phyloP scores from a whole-genome alignment of 192 early-diverging fungal genomes.

The Phycomyces blakesleeanus region DNA sequence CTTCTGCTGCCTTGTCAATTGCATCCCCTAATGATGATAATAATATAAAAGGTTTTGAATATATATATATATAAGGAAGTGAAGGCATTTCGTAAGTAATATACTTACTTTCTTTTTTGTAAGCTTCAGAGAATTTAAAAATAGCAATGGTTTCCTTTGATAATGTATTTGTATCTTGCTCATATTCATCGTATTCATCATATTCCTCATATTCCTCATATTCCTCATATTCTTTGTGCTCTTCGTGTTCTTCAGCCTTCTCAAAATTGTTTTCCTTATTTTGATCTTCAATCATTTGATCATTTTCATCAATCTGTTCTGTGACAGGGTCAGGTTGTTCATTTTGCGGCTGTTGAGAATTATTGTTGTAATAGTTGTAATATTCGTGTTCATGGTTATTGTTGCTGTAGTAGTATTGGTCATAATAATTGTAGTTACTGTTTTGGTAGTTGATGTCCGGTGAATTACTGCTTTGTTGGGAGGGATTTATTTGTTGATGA shows the following conservation, averaged over 20 bases:
- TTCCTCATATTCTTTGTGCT: not conserved
- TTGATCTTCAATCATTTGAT: too few species aligned
- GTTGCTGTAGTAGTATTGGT: not conserved
- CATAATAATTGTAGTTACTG: too few species aligned
- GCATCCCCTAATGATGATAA: not conserved
- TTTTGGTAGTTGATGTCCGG: too few species aligned
- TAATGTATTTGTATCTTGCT: not conserved
- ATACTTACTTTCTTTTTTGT: constrained; percentile 19
- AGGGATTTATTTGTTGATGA: not conserved
- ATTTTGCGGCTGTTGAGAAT: not conserved
- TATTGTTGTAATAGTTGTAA: not conserved
- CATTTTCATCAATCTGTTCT: not conserved
- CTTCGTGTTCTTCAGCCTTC: constrained; percentile 3
- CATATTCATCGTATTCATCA: not conserved
- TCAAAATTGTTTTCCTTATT: too few species aligned
- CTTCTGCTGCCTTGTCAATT: not conserved
- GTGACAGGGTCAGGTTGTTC: not conserved
- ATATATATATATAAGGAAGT: too few species aligned
- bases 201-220: too few species aligned
- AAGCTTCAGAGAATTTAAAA: constrained; percentile 28
- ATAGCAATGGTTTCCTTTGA: constrained; percentile 26
- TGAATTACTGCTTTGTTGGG: not conserved
- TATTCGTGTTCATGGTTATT: too few species aligned
- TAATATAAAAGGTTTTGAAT: not conserved
- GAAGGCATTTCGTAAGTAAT: too few species aligned